Evolutionary conservation across 2,329 filamentous ascomycete species (phyloP).

Genomic region (Hirsutella minnesotensis): DNA sequence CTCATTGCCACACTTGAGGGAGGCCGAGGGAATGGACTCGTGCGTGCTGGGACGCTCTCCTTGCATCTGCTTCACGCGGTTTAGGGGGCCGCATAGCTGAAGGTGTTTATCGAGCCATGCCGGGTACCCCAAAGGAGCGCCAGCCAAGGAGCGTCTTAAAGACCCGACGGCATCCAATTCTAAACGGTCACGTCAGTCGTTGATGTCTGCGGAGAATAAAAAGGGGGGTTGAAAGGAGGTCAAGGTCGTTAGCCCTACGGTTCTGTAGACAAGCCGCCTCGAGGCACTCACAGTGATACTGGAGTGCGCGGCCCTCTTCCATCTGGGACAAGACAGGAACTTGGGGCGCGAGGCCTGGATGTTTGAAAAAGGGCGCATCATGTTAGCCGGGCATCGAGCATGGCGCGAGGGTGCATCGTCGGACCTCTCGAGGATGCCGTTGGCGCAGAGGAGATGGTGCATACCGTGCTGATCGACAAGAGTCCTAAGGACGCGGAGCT

Average conservation of each 20-base stretch:
- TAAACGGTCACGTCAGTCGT: slow-evolving; percentile 4
- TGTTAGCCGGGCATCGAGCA: background rate
- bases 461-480: slow-evolving; percentile 39
- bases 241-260: slow-evolving; percentile 14
- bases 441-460: slow-evolving; percentile 2
- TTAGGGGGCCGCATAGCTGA: slow-evolving; percentile 34
- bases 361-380: background rate
- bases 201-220: no score
- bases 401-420: no score
- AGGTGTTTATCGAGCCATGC: slow-evolving; percentile 43
- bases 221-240: no score
- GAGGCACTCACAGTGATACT: slow-evolving; percentile 48
- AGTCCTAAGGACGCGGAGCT: slow-evolving; percentile 35
- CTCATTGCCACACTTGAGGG: slow-evolving; percentile 44
- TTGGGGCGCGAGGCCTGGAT: slow-evolving; percentile 15
- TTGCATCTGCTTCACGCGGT: slow-evolving; percentile 9
- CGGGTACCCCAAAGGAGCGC: slow-evolving; percentile 33
- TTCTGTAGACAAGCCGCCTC: slow-evolving; percentile 35
- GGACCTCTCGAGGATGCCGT: no score
- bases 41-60: background rate
- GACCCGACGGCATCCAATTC: slow-evolving; percentile 19
- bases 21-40: slow-evolving; percentile 7
- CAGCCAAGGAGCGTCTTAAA: slow-evolving; percentile 15
- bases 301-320: slow-evolving; percentile 44
- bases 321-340: slow-evolving; percentile 38